phyloP scores from a whole-genome alignment of 2,329 filamentous ascomycete genomes.

The Sordariomycetes sp. region DNA sequence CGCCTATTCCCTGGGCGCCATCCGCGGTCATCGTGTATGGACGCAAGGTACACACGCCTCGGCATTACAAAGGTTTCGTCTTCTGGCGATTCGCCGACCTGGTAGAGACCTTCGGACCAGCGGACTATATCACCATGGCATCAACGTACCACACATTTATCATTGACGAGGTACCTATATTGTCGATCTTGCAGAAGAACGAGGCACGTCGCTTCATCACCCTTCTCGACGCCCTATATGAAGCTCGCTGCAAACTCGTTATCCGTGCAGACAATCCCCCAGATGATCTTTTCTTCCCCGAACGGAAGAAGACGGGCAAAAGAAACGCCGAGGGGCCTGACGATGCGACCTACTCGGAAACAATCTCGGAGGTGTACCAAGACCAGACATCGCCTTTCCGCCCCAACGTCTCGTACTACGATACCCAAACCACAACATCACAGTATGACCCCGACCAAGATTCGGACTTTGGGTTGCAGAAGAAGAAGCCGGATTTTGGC shows the following conservation, averaged over 20 bases:
- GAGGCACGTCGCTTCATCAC: slow-evolving; percentile 76
- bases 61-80: slow-evolving; percentile 46
- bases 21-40: slow-evolving; percentile 49
- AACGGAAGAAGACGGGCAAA: slow-evolving; percentile 19
- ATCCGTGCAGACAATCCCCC: slow-evolving; percentile 59
- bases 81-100: slow-evolving; percentile 62
- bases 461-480: slow-evolving; percentile 39
- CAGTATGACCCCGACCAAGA: slow-evolving; percentile 48
- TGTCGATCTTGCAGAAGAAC: slow-evolving; percentile 64
- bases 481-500: slow-evolving; percentile 50
- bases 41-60: slow-evolving; percentile 49
- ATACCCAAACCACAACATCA: slow-evolving; percentile 31
- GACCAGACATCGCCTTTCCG: slow-evolving; percentile 69
- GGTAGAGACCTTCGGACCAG: slow-evolving; percentile 62
- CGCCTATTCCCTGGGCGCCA: slow-evolving; percentile 28
- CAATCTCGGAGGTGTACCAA: slow-evolving; percentile 61
- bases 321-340: slow-evolving; percentile 6
- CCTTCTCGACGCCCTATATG: slow-evolving; percentile 70
- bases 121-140: slow-evolving; percentile 75
- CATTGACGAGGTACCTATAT: slow-evolving; percentile 58
- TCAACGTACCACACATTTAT: slow-evolving; percentile 74
- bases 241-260: slow-evolving; percentile 69
- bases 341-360: slow-evolving; percentile 33
- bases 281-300: slow-evolving; percentile 72
- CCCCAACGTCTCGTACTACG: slow-evolving; percentile 65